Percentiles rank a stretch among this genome's conserved stretches.
These are phyloP conservation scores for Erysimum cheiri DNA, from an alignment of 441 rosid genomes.

Conservation along the genomic window DNA sequence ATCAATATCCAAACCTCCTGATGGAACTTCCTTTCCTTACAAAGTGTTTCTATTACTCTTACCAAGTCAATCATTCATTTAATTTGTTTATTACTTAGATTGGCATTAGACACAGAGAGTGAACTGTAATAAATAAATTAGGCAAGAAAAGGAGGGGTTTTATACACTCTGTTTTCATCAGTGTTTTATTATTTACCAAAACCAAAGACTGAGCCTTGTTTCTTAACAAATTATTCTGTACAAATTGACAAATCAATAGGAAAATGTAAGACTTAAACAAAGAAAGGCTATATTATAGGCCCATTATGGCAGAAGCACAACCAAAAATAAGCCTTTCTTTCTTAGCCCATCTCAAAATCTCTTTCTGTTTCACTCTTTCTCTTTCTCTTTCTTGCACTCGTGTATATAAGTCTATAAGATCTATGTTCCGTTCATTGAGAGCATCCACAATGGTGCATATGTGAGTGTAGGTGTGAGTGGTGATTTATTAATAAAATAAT, in stretches of 20 bases:
- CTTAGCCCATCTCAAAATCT: neutral
- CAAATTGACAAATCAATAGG: slow-evolving; percentile 8
- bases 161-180: neutral
- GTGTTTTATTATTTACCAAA: neutral
- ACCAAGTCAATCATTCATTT: slow-evolving; percentile 14
- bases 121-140: neutral
- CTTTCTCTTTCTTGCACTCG: neutral
- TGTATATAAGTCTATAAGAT: too few species aligned
- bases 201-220: slow-evolving; percentile 6
- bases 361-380: neutral
- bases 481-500: too few species aligned
- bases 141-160: neutral
- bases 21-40: slow-evolving; percentile 11
- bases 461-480: too few species aligned
- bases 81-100: slow-evolving; percentile 1
- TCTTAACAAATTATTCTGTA: neutral
- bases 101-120: neutral
- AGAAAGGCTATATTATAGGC: neutral
- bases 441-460: too few species aligned
- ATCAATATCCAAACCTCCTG: neutral
- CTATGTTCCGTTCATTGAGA: too few species aligned
- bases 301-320: neutral
- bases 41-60: slow-evolving; percentile 17
- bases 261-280: neutral
- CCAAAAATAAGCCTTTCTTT: neutral